Evolutionary conservation across 148 eudicot genomes (phyloP).

Genomic region (Pouteria glomerata): DNA sequence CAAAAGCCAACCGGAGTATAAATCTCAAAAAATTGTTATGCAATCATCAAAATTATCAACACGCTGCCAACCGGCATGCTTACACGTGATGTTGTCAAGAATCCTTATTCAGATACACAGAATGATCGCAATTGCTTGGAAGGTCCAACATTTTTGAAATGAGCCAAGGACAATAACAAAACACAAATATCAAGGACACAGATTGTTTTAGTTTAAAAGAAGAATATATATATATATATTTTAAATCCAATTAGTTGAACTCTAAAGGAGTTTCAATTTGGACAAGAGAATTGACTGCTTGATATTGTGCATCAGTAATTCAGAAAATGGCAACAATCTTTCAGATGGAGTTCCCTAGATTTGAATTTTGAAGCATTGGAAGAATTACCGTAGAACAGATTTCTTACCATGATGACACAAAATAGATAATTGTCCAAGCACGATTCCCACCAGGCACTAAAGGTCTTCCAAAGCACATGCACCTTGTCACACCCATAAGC

Average conservation of each 20-base stretch:
- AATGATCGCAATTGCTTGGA: neutral
- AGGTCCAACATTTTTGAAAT: neutral
- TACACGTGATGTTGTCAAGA: neutral
- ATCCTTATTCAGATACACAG: neutral
- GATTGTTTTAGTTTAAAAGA: neutral
- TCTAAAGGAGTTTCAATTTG: neutral
- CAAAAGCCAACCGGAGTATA: neutral
- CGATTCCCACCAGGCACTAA: constrained; percentile 82
- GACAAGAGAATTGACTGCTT: neutral
- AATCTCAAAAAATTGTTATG: neutral
- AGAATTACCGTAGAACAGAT: neutral
- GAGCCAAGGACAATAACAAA: neutral
- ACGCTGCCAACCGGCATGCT: neutral
- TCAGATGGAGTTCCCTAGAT: neutral
- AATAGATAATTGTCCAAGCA: constrained; percentile 96
- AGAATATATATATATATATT: no score
- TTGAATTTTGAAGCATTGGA: neutral
- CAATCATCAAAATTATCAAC: neutral
- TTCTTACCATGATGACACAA: constrained; percentile 75
- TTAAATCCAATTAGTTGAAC: no score
- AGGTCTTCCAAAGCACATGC: constrained; percentile 95
- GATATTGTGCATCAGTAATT: neutral
- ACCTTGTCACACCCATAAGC: constrained; percentile 89
- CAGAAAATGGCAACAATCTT: neutral
- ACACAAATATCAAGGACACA: neutral